Base-by-base conservation (phyloP, 805 yeast genomes). In the Wickerhamiella cacticola region DNA sequence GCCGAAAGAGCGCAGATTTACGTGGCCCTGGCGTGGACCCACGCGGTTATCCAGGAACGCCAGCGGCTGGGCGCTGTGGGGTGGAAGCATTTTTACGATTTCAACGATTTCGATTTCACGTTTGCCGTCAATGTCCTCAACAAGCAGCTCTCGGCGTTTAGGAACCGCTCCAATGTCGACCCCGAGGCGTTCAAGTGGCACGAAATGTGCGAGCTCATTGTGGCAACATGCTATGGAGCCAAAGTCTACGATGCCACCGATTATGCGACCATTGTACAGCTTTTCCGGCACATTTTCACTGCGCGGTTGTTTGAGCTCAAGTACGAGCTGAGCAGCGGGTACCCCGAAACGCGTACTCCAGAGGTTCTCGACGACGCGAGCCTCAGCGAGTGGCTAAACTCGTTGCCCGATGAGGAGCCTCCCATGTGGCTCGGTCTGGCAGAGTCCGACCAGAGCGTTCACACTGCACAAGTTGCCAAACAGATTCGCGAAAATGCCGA, bases 31-130 rank as follows among this genome's bases (percentile, higher is more conserved):
- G 68, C 76, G 0, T 84, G 94, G 94, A 72, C 73, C 52, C 94
- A 84, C 58, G 70, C 82, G 0, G 58, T 81, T 0, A 57, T 85
- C 2, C 69, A 69, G 29, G 86, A 78, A 51, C 62, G 84, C 46
- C 60, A 74, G 44, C 67, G 81, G 41, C 80, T 71, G 53, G 58
- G 74, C 2, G 10, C 31, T 5, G 42, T 39, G 7, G 84, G 89
- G 1, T 82, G 83, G 63, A 55, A 64, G 1, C 72, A 73, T 53
- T 57, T 54, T 8, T 80, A 84, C 57, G 94, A 82, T 51, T 74
- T 87, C 55, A 82, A 75, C 58, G 84, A 82, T 49, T 63, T 78
- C n/a, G 96, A 88, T 59, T 71, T 80, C 47, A 63, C 65, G 9
- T 68, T 76, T 19, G 79, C 77, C 1, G 53, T 69, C 3, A 57